phyloP scores from a whole-genome alignment of 2,329 filamentous ascomycete species.

The Immersiporthe knoxdaviesiana region DNA sequence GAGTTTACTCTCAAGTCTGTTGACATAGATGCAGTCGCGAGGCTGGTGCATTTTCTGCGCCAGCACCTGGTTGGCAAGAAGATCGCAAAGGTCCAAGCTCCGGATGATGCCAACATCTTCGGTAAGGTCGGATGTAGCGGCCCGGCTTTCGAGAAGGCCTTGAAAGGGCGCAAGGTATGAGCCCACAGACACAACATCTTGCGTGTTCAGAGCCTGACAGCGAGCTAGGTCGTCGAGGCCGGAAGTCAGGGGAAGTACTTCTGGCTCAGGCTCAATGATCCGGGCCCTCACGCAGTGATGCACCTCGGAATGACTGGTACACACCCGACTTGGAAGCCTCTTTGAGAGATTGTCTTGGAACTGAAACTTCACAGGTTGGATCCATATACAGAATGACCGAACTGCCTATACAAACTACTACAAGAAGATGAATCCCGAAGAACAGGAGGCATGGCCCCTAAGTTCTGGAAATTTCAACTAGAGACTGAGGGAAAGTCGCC shows the following conservation, averaged over 20 bases:
- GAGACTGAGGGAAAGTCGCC: constrained; percentile 59
- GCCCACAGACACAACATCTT: background rate
- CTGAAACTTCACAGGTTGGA: constrained; percentile 65
- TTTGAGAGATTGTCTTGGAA: constrained; percentile 44
- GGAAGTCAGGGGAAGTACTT: constrained; percentile 97
- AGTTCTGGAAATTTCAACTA: constrained; percentile 84
- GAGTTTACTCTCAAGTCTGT: constrained; percentile 14
- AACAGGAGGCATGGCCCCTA: constrained; percentile 79
- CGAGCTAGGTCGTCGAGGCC: constrained; percentile 57
- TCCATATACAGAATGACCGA: constrained; percentile 80
- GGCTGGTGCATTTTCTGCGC: constrained; percentile 82
- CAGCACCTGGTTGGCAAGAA: constrained; percentile 83
- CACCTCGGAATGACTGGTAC: constrained; percentile 76
- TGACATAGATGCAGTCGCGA: constrained; percentile 62
- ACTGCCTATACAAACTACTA: constrained; percentile 84
- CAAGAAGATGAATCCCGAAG: constrained; percentile 65
- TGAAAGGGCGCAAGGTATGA: constrained; percentile 70
- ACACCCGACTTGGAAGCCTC: constrained; percentile 19
- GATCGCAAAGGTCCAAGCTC: constrained; percentile 69
- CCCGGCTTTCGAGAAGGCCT: constrained; percentile 70
- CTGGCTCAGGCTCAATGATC: constrained; percentile 71
- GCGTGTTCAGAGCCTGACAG: background rate
- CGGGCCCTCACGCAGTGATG: constrained; percentile 83
- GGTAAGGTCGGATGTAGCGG: constrained; percentile 87
- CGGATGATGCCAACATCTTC: constrained; percentile 84